Percentiles rank a stretch among this genome's conserved stretches.
These are phyloP conservation scores for Marasmius tenuissimus DNA, from an alignment of 1,284 basidiomycete species.

Conservation along the genomic window DNA sequence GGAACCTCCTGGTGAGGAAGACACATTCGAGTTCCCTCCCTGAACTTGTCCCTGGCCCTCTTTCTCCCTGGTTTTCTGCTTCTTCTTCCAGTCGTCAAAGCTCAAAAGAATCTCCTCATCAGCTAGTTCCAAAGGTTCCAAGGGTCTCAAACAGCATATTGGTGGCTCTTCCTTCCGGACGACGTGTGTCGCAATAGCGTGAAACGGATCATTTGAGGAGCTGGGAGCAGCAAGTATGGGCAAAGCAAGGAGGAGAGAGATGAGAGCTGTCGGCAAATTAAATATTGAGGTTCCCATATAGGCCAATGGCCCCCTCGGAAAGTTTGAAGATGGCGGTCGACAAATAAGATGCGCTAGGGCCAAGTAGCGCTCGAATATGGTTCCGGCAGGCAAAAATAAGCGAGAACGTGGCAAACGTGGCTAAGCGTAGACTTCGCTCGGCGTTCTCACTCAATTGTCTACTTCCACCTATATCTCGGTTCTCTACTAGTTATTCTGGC, in stretches of 20 bases:
- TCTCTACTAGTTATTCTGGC: too few species aligned
- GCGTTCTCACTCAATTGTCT: too few species aligned
- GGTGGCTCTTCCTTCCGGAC: conserved; percentile 53
- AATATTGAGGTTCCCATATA: not conserved
- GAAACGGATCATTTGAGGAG: conserved; percentile 61
- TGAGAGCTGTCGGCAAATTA: conserved; percentile 28
- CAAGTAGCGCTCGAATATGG: too few species aligned
- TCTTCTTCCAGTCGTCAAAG: conserved; percentile 91
- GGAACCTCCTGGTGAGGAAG: conserved; percentile 13
- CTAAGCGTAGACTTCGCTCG: too few species aligned
- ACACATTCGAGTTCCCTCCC: conserved; percentile 21
- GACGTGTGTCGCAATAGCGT: conserved; percentile 46
- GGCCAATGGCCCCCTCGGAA: not conserved
- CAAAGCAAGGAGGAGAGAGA: conserved; percentile 41
- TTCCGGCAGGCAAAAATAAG: too few species aligned
- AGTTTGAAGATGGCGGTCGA: too few species aligned
- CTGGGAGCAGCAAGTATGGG: conserved; percentile 35
- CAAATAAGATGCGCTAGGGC: too few species aligned
- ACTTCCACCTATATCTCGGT: too few species aligned
- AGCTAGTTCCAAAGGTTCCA: conserved; percentile 45
- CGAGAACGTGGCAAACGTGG: too few species aligned
- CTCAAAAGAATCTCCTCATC: conserved; percentile 73
- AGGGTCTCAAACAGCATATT: conserved; percentile 65
- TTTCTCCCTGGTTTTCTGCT: conserved; percentile 40
- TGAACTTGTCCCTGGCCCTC: not conserved